Percentiles rank a stretch among this genome's conserved stretches.
These are phyloP conservation scores for Candida railenensis DNA, from an alignment of 805 yeast genomes.

Conservation along the genomic window DNA sequence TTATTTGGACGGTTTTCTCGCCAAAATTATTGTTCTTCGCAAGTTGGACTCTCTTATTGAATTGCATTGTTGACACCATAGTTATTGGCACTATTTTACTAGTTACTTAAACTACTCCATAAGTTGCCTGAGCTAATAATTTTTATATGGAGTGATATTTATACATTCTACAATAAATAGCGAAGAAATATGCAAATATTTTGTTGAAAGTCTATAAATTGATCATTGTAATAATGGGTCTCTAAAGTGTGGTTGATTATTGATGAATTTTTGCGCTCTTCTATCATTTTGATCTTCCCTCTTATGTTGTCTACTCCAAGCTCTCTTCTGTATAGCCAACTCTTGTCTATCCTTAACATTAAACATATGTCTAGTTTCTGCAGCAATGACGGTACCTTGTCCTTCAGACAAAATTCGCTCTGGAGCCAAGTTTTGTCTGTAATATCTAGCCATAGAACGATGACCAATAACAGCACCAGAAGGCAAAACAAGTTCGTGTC, in stretches of 20 bases:
- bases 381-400: slow-evolving; percentile 47
- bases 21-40: slow-evolving; percentile 83
- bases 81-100: slow-evolving; percentile 47
- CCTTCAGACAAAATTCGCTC: slow-evolving; percentile 45
- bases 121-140: no score
- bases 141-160: no score
- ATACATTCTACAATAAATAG: background rate
- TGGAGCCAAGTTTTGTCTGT: slow-evolving; percentile 44
- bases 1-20: slow-evolving; percentile 97
- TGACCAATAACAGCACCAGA: slow-evolving; percentile 45
- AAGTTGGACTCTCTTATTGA: slow-evolving; percentile 65
- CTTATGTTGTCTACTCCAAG: slow-evolving; percentile 56
- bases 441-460: slow-evolving; percentile 42
- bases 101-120: no score
- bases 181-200: background rate
- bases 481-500: slow-evolving; percentile 41
- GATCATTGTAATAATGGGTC: slow-evolving; percentile 21
- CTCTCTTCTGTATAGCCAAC: slow-evolving; percentile 48
- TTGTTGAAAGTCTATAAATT: background rate
- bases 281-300: slow-evolving; percentile 52
- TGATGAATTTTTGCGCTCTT: slow-evolving; percentile 67
- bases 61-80: slow-evolving; percentile 37
- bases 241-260: slow-evolving; percentile 73
- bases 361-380: slow-evolving; percentile 52
- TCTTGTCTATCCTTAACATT: slow-evolving; percentile 37